Evolutionary conservation across 1,284 basidiomycete species (phyloP), one percentile per base, ranked within the genome.

Genomic region (Lentinula novae-zelandiae): DNA sequence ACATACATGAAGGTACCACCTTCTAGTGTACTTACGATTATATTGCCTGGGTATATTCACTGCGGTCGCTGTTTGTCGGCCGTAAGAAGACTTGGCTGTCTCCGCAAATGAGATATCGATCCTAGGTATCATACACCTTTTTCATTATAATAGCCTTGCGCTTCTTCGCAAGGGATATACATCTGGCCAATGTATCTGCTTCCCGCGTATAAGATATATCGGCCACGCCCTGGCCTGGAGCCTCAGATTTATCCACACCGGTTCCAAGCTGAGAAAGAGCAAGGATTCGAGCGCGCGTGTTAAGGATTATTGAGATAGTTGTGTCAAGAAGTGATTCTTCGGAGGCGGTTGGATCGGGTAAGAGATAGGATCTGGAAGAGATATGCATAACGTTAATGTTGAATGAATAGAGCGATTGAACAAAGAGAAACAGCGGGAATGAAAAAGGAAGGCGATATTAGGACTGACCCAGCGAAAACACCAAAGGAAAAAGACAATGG

Each of bases 331-430:
- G 79, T 0, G 93, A 91, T 66, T 95, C 88, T 74, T 98, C 96
- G 72, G 97, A 97, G 0, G 93, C 82, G 0, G 92, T 90, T 1
- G 93, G 92, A 73, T 98, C 96, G 0, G 88, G 80, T 1, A 98
- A 77, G 12, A 96, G 73, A 51, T 87, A 79, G 40, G 83, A 83
- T 58, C 87, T 89, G 64, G 9, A 44, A 40, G 39, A 20, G 34
- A 17, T 49, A 22, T 27, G 20, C 20, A 40, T 10, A 53, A 34
- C 20, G 22, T 9, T 9, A 6, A 12, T 12, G 36, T 8, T 9
- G 36, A 38, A 38, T 38, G 9, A 38, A 38, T 27, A 27, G 27
- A 27, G 27, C 27, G 17, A 12, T 6, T 58, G 34, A 38, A 46
- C 7, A 22, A 20, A 22, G 15, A 60, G 36, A 13, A 39, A 50